Evolutionary conservation across 2,329 filamentous ascomycete genomes (phyloP).

Genomic region (Fusarium buxicola): DNA sequence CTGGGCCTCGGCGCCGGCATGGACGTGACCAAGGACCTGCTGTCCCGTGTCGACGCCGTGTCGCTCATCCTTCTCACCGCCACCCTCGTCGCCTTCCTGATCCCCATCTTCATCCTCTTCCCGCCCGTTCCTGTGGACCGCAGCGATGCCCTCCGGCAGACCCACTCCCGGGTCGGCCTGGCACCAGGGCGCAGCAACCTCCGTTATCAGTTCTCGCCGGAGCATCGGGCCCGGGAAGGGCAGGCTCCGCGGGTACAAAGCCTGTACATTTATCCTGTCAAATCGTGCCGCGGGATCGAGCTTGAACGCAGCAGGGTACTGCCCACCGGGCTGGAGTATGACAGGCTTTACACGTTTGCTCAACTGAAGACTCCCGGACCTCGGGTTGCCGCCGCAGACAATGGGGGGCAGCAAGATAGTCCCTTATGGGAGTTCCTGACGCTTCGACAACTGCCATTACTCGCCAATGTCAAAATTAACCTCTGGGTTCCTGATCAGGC

Average conservation of each 20-base stretch:
- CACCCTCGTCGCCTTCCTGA: conserved; percentile 62
- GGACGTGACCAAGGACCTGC: conserved; percentile 32
- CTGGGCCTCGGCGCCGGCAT: conserved; percentile 30
- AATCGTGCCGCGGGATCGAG: conserved; percentile 84
- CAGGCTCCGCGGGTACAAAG: conserved; percentile 62
- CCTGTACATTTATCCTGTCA: conserved; percentile 84
- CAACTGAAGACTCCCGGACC: conserved; percentile 56
- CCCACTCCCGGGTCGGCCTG: conserved; percentile 63
- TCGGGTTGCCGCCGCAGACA: conserved; percentile 4
- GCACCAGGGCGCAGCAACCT: conserved; percentile 54
- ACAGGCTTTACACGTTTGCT: conserved; percentile 86
- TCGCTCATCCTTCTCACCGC: conserved; percentile 55
- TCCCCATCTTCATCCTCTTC: conserved; percentile 66
- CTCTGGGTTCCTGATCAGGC: conserved; percentile 76
- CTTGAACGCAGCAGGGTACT: conserved; percentile 73
- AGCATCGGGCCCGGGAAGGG: conserved; percentile 37
- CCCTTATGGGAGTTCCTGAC: conserved; percentile 78
- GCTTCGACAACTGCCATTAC: conserved; percentile 73
- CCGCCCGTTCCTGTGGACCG: conserved; percentile 65
- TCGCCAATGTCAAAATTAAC: conserved; percentile 76
- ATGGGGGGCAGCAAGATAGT: conserved; percentile 53
- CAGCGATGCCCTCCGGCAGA: conserved; percentile 66
- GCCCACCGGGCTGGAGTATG: conserved; percentile 78
- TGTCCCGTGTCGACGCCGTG: conserved; percentile 45
- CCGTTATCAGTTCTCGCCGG: conserved; percentile 40